Base-by-base conservation (phyloP, 1,139 yeast species). In the Ashbya aceris region DNA sequence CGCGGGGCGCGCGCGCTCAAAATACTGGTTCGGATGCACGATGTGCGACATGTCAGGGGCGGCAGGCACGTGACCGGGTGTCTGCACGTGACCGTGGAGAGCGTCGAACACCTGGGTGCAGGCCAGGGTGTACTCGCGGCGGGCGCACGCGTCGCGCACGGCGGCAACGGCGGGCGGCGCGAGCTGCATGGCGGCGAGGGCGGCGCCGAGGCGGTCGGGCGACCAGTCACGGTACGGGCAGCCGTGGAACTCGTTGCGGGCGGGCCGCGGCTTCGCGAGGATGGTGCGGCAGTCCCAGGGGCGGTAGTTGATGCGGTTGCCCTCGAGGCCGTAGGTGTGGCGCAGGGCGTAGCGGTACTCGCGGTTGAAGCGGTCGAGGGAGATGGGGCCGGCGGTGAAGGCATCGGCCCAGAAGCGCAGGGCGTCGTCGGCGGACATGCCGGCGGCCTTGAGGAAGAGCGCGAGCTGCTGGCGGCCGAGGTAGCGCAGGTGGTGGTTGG, bases 321-420 rank as follows among this genome's bases (percentile, higher is more conserved):
- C 99, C 62, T 86, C 96, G 45, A 86, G 69, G 40, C 97, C 98
- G 60, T 91, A 91, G 50, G 73, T 74, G 62, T 93, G 97, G 47
- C 95, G 74, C 53, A 91, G 74, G 55, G 84, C 85, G 68, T 91
- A 91, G 45, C 76, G 71, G 67, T 91, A 89, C 56, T 89, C 95
- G 62, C 89, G 87, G 60, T 81, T 77, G 65, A 87, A 89, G 51
- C 77, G 77, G 46, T 87, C 96, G 43, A 76, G 64, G 2, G 80
- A 71, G 63, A 82, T 72, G 23, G 62, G 58, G 8, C 71, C 73
- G 10, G 55, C 28, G 9, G 86, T 76, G 62, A 89, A 87, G 52
- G 81, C 82, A 45, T 68, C 68, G 7, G 80, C 67, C 96, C 97
- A 91, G 61, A 86, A 89, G 53, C 75, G 76, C 46, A 91, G 62